Evolutionary conservation across 495 filamentous ascomycete genomes (phyloP).

Genomic region (Xylaria scruposa): DNA sequence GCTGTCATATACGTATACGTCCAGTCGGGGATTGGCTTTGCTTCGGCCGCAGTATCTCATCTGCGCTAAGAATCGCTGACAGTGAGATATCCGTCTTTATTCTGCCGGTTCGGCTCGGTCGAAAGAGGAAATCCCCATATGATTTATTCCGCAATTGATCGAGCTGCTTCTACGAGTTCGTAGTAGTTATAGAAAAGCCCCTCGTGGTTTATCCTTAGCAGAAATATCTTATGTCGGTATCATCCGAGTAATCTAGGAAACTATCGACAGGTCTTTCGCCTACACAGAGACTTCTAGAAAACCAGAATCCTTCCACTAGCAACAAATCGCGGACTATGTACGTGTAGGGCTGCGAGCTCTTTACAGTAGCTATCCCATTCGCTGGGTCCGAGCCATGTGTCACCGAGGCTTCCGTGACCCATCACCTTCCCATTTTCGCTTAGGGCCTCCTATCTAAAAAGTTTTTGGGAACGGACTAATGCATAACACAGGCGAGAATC

Average conservation of each 20-base stretch:
- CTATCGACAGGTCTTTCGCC: background rate
- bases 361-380: constrained; percentile 8
- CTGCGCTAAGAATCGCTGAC: constrained; percentile 6
- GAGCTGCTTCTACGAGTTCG: too few relatives aligned
- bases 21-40: background rate
- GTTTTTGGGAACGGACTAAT: constrained; percentile 18
- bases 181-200: background rate
- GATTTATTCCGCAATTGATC: background rate
- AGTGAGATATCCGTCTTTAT: constrained; percentile 1
- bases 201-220: background rate
- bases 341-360: constrained; percentile 9
- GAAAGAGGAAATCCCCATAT: background rate
- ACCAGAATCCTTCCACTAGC: background rate
- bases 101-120: constrained; percentile 13
- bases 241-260: background rate
- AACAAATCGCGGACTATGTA: background rate
- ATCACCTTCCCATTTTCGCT: constrained; percentile 17
- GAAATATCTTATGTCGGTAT: background rate
- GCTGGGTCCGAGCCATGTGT: constrained; percentile 24
- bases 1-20: constrained; percentile 12
- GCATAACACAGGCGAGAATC: constrained; percentile 12
- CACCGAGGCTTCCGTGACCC: constrained; percentile 7
- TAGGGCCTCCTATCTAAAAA: background rate
- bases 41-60: constrained; percentile 1
- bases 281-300: constrained; percentile 16